phyloP scores from a whole-genome alignment of 805 yeast species.

The Zygosaccharomyces rouxii region DNA sequence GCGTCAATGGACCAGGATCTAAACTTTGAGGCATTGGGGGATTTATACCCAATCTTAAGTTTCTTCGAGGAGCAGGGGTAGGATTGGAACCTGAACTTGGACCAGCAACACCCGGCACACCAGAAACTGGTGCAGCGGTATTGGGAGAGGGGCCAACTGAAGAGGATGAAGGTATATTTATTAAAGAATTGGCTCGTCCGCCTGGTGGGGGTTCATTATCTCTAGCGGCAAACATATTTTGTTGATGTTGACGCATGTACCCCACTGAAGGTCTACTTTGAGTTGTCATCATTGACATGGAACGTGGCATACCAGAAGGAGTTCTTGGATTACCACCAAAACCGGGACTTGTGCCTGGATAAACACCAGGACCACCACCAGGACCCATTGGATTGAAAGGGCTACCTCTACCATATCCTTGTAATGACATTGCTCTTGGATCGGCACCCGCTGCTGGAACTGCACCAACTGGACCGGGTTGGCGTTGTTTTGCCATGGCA shows the following conservation, averaged over 20 bases:
- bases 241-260: constrained; percentile 9
- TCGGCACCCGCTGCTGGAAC: constrained; percentile 18
- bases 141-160: too few relatives aligned
- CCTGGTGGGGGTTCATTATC: not conserved
- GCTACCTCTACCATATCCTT: constrained; percentile 16
- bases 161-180: not conserved
- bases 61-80: not conserved
- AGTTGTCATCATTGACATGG: constrained; percentile 30
- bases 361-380: constrained; percentile 4
- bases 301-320: constrained; percentile 23
- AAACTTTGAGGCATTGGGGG: not conserved
- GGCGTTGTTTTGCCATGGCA: constrained; percentile 39
- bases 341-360: not conserved
- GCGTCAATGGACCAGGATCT: constrained; percentile 5
- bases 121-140: too few relatives aligned
- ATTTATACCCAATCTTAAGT: not conserved
- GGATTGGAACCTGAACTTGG: not conserved
- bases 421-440: constrained; percentile 47
- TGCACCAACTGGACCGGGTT: constrained; percentile 1
- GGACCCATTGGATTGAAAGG: constrained; percentile 12
- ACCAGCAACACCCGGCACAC: not conserved
- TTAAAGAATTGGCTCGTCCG: not conserved
- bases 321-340: constrained; percentile 2
- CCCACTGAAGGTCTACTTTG: constrained; percentile 16
- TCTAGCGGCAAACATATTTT: constrained; percentile 3